Percentiles rank a stretch among this genome's conserved stretches.
phyloP scores from a whole-genome alignment of 805 yeast genomes.

The Jamesozyma piceae region DNA sequence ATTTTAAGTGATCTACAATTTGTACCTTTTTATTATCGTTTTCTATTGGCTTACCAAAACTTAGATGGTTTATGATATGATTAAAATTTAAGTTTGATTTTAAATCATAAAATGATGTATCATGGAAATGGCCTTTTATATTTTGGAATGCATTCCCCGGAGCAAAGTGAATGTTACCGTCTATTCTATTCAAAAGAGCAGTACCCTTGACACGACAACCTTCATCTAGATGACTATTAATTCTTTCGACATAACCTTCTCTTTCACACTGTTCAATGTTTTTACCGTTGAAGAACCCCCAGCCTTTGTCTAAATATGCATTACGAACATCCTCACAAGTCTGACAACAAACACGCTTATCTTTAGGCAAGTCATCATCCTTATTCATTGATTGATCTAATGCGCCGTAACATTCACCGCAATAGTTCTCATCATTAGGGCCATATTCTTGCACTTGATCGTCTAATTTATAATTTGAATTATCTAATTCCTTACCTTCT shows the following conservation, averaged over 20 bases:
- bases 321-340: conserved; percentile 69
- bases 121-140: conserved; percentile 64
- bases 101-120: conserved; percentile 59
- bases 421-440: conserved; percentile 59
- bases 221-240: conserved; percentile 54
- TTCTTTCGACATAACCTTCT: conserved; percentile 68
- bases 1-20: conserved; percentile 3
- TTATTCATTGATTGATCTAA: conserved; percentile 45
- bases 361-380: conserved; percentile 22
- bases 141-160: conserved; percentile 74
- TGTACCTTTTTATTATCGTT: neutral
- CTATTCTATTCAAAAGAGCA: conserved; percentile 71
- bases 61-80: conserved; percentile 70
- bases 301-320: conserved; percentile 67
- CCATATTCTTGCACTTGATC: conserved; percentile 69
- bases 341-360: conserved; percentile 63
- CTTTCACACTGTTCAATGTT: conserved; percentile 83
- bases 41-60: conserved; percentile 52
- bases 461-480: conserved; percentile 40
- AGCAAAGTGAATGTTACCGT: conserved; percentile 90
- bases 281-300: conserved; percentile 88
- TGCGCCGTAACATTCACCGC: conserved; percentile 92
- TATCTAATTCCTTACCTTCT: conserved; percentile 44
- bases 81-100: conserved; percentile 60
- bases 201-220: conserved; percentile 85